A percentile compares a stretch with the other conserved stretches of the same genome.
Evolutionary conservation across 306 rosid species (phyloP).

Genomic region (Rosa chinensis): DNA sequence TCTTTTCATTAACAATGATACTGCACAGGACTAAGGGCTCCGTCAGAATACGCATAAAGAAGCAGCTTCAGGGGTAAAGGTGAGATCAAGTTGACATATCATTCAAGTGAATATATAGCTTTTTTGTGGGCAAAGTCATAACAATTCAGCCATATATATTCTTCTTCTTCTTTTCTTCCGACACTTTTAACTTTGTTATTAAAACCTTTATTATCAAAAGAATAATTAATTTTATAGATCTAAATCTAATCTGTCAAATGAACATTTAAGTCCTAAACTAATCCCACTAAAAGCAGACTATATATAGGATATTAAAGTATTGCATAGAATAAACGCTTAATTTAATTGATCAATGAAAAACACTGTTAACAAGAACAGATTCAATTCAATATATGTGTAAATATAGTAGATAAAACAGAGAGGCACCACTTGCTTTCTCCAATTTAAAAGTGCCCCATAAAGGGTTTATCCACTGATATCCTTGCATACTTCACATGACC

Average conservation of each 20-base stretch:
- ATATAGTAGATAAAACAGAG: neutral
- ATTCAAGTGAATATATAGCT: constrained; percentile 5
- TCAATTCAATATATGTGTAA: neutral
- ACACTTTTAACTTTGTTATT: neutral
- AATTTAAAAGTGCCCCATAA: neutral
- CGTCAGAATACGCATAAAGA: constrained; percentile 11
- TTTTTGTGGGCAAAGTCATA: neutral
- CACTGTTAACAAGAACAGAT: neutral
- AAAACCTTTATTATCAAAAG: neutral
- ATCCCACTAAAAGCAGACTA: neutral
- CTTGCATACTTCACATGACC: neutral
- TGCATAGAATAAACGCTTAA: neutral
- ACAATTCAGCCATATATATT: neutral
- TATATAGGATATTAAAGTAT: neutral
- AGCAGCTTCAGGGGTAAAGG: neutral
- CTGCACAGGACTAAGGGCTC: constrained; percentile 48
- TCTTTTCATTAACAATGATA: constrained; percentile 66
- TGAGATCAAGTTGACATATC: neutral
- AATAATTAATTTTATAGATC: neutral
- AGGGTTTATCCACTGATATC: neutral
- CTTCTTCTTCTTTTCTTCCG: too few relatives aligned
- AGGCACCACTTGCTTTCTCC: constrained; percentile 2
- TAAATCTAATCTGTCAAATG: neutral
- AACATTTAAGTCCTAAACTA: neutral
- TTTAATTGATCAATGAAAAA: neutral